A percentile compares a stretch with the other conserved stretches of the same genome.
Conservation (phyloP, 805 yeast species). For the Ogataea parapolymorpha region DNA sequence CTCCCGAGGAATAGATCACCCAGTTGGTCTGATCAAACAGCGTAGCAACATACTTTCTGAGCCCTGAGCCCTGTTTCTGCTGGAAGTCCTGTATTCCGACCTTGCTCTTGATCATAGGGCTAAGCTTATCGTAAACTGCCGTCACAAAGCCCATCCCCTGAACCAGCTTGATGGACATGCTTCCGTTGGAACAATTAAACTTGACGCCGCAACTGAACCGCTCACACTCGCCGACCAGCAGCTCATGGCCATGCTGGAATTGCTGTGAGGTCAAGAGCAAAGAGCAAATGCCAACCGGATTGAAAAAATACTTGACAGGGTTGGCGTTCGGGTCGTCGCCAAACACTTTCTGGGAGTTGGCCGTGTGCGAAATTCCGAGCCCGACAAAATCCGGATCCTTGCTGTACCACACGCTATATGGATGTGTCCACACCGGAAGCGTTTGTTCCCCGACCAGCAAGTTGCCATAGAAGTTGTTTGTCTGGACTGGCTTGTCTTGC, state of each 20-base stretch:
- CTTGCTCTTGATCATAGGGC: slow-evolving; percentile 54
- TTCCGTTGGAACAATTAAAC: slow-evolving; percentile 34
- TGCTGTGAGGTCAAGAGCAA: slow-evolving; percentile 48
- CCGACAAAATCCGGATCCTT: slow-evolving; percentile 44
- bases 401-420: slow-evolving; percentile 71
- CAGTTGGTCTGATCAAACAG: slow-evolving; percentile 58
- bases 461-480: slow-evolving; percentile 79
- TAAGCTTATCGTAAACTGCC: slow-evolving; percentile 49
- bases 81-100: slow-evolving; percentile 60
- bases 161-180: slow-evolving; percentile 49
- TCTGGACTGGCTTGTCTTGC: slow-evolving; percentile 52
- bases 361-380: slow-evolving; percentile 64
- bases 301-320: slow-evolving; percentile 51
- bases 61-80: slow-evolving; percentile 36
- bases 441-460: slow-evolving; percentile 63
- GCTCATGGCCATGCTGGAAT: slow-evolving; percentile 29
- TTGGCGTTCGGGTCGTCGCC: slow-evolving; percentile 58
- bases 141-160: slow-evolving; percentile 85
- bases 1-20: slow-evolving; percentile 50
- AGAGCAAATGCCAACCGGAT: slow-evolving; percentile 66
- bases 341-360: slow-evolving; percentile 56
- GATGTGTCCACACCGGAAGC: slow-evolving; percentile 77
- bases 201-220: slow-evolving; percentile 33
- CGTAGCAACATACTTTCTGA: slow-evolving; percentile 52
- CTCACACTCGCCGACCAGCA: slow-evolving; percentile 31